A percentile compares a stretch with the other conserved stretches of the same genome.
Evolutionary conservation across 768 basidiomycete species (phyloP).

Genomic region (Kwoniella sp.): DNA sequence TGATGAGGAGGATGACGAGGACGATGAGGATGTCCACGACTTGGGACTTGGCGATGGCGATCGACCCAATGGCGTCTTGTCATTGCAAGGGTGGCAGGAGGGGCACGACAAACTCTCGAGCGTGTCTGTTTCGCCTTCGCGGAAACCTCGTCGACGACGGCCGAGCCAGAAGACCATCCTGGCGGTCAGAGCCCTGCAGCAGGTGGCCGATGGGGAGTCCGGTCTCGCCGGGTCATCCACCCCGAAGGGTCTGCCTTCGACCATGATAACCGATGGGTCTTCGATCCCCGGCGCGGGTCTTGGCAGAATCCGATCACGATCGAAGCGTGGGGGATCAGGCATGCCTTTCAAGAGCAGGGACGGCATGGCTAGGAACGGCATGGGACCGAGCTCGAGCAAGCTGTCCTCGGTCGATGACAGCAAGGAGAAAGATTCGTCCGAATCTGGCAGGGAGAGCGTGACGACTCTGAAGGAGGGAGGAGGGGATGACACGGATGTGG

Average conservation of each 20-base stretch:
- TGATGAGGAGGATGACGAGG: constrained; percentile 23
- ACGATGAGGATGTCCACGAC: constrained; percentile 23
- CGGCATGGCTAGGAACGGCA: not conserved
- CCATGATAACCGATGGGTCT: not conserved
- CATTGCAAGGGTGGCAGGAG: constrained; percentile 15
- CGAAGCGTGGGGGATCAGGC: not conserved
- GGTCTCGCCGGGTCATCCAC: constrained; percentile 17
- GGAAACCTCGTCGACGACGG: constrained; percentile 24
- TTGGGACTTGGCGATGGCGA: constrained; percentile 11
- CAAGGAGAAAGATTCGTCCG: constrained; percentile 18
- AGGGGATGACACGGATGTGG: constrained; percentile 13
- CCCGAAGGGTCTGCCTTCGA: constrained; percentile 10
- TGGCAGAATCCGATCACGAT: not conserved
- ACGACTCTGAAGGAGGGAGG: constrained; percentile 29
- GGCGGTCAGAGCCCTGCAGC: constrained; percentile 41
- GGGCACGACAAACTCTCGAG: constrained; percentile 3
- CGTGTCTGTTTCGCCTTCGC: not conserved
- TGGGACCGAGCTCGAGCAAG: no score
- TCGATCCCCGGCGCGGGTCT: not conserved
- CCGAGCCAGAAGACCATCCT: constrained; percentile 30
- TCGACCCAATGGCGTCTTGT: constrained; percentile 6
- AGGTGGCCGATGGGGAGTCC: constrained; percentile 19
- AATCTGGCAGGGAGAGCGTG: constrained; percentile 12
- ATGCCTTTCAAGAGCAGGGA: constrained; percentile 6
- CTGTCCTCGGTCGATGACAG: not conserved